Evolutionary conservation across 2,329 filamentous ascomycete species (phyloP), one percentile per base, ranked within the genome.

Genomic region (Furcasterigmium furcatum): DNA sequence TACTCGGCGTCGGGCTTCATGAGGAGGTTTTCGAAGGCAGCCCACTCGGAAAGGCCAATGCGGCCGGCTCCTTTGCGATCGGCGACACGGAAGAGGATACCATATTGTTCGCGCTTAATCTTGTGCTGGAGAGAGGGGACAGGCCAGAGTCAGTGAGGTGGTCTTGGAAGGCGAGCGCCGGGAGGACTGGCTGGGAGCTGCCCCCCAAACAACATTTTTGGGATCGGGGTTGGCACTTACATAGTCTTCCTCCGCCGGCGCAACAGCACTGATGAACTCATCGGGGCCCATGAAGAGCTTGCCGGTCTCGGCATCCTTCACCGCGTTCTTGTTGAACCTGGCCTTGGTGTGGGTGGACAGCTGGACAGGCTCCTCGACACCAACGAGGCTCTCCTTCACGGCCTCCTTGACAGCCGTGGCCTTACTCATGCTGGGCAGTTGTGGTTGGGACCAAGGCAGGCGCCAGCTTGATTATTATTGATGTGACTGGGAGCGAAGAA

Each of bases 1-100:
- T 99, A 99, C 72, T 99, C 94, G 65, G 94, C 94, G 62, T 97
- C 94, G 51, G 94, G 88, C 71, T 96, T 97, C 56, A 79, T 78
- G 48, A 99, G 84, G 52, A 99, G 80, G 73, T 95, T 95, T 72
- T 96, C 89, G 68, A 97, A 99, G 53, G 87, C 86, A 39, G 80
- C 84, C 91, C 92, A 99, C 71, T 99, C 94, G 49, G 83, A 75
- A 45, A 97, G 72, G 56, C 73, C 87, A 56, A 99, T 76, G 57
- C 80, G 84, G 52, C 91, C 91, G 38, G 74, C 74, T 55, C 76
- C 79, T 54, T 81, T 82, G 57, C 88, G 83, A 68, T 99, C 94
- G 58, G 94, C 94, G 47, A 99, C 87, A 52, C 78, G 76, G 70
- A 99, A 99, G 40, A 99, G 87, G 60, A 99, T 87, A 43, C 85